Base-by-base conservation (phyloP, 176 grass and related monocot genomes). In the Elaeis guineensis region DNA sequence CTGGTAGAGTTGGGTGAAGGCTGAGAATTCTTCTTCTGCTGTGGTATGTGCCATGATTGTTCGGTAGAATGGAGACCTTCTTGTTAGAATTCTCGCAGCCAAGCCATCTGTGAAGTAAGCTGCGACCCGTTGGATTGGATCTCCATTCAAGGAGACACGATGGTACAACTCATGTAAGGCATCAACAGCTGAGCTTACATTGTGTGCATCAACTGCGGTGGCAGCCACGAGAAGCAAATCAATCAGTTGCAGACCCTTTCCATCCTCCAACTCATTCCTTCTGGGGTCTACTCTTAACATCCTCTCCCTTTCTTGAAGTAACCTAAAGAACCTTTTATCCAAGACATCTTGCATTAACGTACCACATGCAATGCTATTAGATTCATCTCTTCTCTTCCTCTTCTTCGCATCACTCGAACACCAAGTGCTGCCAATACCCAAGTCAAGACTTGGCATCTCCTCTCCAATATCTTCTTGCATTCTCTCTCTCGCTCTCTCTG, bases 1-100 rank as follows among this genome's bases (percentile, higher is more conserved):
- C 74, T 79, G 66, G 72, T 90, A 95, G 71, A 85, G 78, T 60
- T 82, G 81, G 56, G 80, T 90, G 78, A 82, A 82, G 24, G 83
- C 79, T 22, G 77, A 73, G 61, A 95, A 80, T 70, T 61, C 68
- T 49, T 84, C 79, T 20, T 61, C 52, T 5, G 52, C 51, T 16
- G 59, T 35, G n/a, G 78, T 20, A 3, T 21, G 3, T 19, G 25
- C 23, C 16, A 9, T 25, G 24, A 66, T 6, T 9, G 58, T 67
- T 23, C 14, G 17, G 59, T 61, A 62, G 17, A 73, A 26, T 0
- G 8, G 56, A 17, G 59, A 59, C 35, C 14, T 54, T 22, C 5
- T 20, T 25, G 49, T 44, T 21, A 78, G 23, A 25, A 83, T 21
- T 61, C 70, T 75, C 7, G 80, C 62, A 18, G 83, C 58, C 72